Conservation (phyloP, 805 yeast species). For the Huiozyma naganishii region DNA sequence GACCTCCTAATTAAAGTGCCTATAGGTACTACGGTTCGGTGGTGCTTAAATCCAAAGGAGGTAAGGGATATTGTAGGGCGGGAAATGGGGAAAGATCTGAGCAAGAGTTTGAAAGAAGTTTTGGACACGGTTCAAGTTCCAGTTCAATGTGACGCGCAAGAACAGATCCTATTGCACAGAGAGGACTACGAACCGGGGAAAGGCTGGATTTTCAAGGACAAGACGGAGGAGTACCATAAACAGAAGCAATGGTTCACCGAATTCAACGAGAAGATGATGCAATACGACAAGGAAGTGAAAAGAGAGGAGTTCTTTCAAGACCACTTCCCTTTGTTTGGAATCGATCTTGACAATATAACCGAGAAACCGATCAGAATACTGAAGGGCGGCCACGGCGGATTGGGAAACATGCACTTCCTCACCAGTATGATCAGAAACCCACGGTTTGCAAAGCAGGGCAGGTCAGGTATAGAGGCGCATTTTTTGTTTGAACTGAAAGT, state of each 20-base stretch:
- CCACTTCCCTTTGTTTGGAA: slow-evolving; percentile 68
- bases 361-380: slow-evolving; percentile 58
- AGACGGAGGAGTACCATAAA: slow-evolving; percentile 58
- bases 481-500: slow-evolving; percentile 78
- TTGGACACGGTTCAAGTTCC: slow-evolving; percentile 13
- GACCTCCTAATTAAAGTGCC: slow-evolving; percentile 81
- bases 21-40: slow-evolving; percentile 75
- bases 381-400: slow-evolving; percentile 86
- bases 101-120: slow-evolving; percentile 16
- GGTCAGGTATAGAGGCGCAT: slow-evolving; percentile 51
- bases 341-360: slow-evolving; percentile 56
- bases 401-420: slow-evolving; percentile 92
- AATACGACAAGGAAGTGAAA: slow-evolving; percentile 49
- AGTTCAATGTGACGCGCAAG: slow-evolving; percentile 29
- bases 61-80: slow-evolving; percentile 26
- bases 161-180: slow-evolving; percentile 49
- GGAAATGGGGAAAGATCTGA: background rate
- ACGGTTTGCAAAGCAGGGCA: slow-evolving; percentile 72
- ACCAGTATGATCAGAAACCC: slow-evolving; percentile 83
- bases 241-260: slow-evolving; percentile 55
- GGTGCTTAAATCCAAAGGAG: slow-evolving; percentile 67
- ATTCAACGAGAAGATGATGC: slow-evolving; percentile 51
- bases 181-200: slow-evolving; percentile 45
- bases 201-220: slow-evolving; percentile 85
- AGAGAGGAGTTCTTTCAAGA: slow-evolving; percentile 53